Percentiles rank a stretch among this genome's conserved stretches.
phyloP scores from a whole-genome alignment of 148 eudicot genomes.

The Talinum fruticosum region DNA sequence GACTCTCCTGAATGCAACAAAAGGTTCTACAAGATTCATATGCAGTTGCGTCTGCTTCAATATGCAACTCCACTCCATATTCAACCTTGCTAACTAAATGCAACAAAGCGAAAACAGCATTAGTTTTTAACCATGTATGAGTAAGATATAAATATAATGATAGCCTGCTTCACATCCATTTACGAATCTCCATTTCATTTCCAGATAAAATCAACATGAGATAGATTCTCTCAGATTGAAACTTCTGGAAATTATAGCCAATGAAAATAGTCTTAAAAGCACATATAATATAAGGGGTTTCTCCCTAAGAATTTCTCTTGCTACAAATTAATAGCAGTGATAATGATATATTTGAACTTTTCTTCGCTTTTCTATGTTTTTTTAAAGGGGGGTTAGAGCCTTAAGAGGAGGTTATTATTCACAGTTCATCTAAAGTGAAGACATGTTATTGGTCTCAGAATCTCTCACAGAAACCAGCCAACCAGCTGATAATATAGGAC shows the following conservation, averaged over 20 bases:
- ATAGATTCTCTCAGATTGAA: neutral
- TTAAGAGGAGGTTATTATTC: neutral
- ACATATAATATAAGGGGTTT: no score
- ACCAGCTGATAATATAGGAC: no score
- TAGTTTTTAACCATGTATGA: slow-evolving; percentile 9
- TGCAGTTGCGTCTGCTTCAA: slow-evolving; percentile 67
- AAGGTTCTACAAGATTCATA: slow-evolving; percentile 90
- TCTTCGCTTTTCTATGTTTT: neutral
- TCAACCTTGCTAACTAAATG: slow-evolving; percentile 60
- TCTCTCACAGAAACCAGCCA: neutral
- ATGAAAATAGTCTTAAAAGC: no score
- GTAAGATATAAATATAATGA: neutral
- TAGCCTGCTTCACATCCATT: neutral
- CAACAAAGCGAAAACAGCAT: slow-evolving; percentile 5
- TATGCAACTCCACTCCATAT: slow-evolving; percentile 60
- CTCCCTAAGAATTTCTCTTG: no score
- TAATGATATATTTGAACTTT: neutral
- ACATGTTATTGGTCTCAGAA: neutral
- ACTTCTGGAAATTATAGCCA: neutral
- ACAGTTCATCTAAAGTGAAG: neutral
- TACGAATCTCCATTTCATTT: neutral
- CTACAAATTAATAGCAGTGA: no score
- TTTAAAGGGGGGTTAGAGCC: neutral
- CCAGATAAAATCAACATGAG: neutral
- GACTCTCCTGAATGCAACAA: slow-evolving; percentile 85